phyloP scores from a whole-genome alignment of 2,329 filamentous ascomycete genomes.

The Pochonia chlamydosporia region DNA sequence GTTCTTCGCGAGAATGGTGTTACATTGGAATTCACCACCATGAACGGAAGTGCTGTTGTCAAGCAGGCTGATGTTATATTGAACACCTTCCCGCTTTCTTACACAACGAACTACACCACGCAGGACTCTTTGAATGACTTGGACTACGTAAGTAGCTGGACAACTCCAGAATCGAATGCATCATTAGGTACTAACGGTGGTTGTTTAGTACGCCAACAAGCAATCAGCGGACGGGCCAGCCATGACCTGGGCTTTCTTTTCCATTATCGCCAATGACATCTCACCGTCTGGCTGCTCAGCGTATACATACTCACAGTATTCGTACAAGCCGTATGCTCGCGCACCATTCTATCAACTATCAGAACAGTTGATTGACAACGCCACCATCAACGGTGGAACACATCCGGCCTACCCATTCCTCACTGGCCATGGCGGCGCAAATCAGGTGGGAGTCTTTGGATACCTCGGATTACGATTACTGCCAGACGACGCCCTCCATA shows the following conservation, averaged over 20 bases:
- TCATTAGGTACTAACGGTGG: slow-evolving; percentile 47
- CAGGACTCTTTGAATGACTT: slow-evolving; percentile 15
- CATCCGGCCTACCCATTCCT: slow-evolving; percentile 63
- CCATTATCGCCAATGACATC: slow-evolving; percentile 60
- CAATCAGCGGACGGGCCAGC: slow-evolving; percentile 54
- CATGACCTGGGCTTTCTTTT: slow-evolving; percentile 69
- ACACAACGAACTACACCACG: slow-evolving; percentile 35
- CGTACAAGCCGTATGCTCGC: slow-evolving; percentile 56
- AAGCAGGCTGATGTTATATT: slow-evolving; percentile 68
- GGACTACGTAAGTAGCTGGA: slow-evolving; percentile 23
- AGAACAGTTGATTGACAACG: slow-evolving; percentile 60
- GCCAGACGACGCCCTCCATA: slow-evolving; percentile 46
- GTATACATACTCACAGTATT: slow-evolving; percentile 61
- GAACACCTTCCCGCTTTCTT: slow-evolving; percentile 58
- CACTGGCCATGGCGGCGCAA: slow-evolving; percentile 64
- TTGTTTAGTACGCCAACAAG: slow-evolving; percentile 22
- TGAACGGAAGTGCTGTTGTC: slow-evolving; percentile 60
- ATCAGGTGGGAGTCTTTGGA: slow-evolving; percentile 61
- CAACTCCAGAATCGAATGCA: slow-evolving; percentile 38
- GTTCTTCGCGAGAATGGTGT: slow-evolving; percentile 30
- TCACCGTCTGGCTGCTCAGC: slow-evolving; percentile 61
- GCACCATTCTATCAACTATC: slow-evolving; percentile 67
- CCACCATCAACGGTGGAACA: slow-evolving; percentile 45
- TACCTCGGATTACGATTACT: slow-evolving; percentile 59
- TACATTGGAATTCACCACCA: slow-evolving; percentile 58